These are phyloP conservation scores for Penicillium chermesinum DNA, from an alignment of 495 filamentous ascomycete genomes.

Conservation along the genomic window DNA sequence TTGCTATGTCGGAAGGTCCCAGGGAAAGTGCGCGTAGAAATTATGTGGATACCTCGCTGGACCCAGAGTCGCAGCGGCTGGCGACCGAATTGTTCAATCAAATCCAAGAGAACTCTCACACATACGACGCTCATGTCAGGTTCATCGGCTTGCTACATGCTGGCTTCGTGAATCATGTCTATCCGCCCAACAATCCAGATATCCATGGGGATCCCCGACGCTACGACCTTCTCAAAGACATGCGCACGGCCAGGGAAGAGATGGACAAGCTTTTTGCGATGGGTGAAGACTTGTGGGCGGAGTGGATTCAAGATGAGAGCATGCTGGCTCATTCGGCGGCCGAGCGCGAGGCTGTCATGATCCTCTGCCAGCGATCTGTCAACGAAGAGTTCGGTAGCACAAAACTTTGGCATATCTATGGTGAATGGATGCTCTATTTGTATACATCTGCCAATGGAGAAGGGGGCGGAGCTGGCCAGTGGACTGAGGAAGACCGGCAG, in stretches of 20 bases:
- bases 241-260: constrained; percentile 56
- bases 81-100: constrained; percentile 50
- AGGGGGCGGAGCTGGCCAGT: constrained; percentile 50
- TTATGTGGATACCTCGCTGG: constrained; percentile 48
- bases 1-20: constrained; percentile 53
- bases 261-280: constrained; percentile 65
- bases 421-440: constrained; percentile 76
- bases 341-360: constrained; percentile 71
- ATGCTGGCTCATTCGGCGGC: constrained; percentile 55
- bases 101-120: constrained; percentile 57
- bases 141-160: constrained; percentile 61
- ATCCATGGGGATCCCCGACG: constrained; percentile 41
- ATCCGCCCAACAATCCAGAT: constrained; percentile 43
- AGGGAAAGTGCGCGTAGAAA: constrained; percentile 43
- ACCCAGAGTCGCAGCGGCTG: constrained; percentile 47
- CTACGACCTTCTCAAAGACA: constrained; percentile 57
- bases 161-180: constrained; percentile 55
- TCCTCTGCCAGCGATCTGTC: constrained; percentile 74
- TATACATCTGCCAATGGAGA: constrained; percentile 58
- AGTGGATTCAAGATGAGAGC: constrained; percentile 61
- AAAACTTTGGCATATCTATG: constrained; percentile 84
- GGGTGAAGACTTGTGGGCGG: constrained; percentile 59
- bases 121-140: constrained; percentile 59
- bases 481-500: constrained; percentile 71
- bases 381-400: constrained; percentile 77